These are phyloP conservation scores for Skeletonema grethae DNA, from an alignment of 108 stramenopile genomes.

Conservation along the genomic window DNA sequence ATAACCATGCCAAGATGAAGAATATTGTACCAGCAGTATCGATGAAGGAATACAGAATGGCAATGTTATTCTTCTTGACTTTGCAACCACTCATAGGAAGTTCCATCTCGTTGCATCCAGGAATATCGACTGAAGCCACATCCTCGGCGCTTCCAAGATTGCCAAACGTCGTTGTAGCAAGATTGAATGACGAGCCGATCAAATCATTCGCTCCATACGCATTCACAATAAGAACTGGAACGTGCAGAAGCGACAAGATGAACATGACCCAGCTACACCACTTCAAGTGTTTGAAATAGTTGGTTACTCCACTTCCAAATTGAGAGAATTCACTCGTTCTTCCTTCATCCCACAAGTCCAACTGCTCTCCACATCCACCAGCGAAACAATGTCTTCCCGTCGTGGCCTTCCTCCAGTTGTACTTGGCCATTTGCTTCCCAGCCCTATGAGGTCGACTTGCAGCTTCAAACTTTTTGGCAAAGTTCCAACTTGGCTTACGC, in stretches of 20 bases:
- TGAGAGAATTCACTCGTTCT: slow-evolving; percentile 60
- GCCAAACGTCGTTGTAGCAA: slow-evolving; percentile 56
- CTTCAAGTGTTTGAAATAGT: slow-evolving; percentile 78
- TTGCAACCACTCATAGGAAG: not conserved
- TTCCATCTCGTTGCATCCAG: slow-evolving; percentile 49
- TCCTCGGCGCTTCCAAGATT: slow-evolving; percentile 53
- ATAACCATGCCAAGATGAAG: slow-evolving; percentile 59
- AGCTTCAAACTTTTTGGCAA: slow-evolving; percentile 47
- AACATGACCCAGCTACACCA: slow-evolving; percentile 68
- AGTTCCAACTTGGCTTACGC: slow-evolving; percentile 52
- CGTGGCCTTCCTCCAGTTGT: slow-evolving; percentile 38
- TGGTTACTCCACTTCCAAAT: slow-evolving; percentile 70
- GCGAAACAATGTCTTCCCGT: slow-evolving; percentile 63
- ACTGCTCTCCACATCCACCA: slow-evolving; percentile 66
- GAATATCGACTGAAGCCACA: slow-evolving; percentile 38
- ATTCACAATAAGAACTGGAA: slow-evolving; percentile 56
- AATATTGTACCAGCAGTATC: slow-evolving; percentile 50
- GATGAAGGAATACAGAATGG: slow-evolving; percentile 42
- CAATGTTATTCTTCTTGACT: slow-evolving; percentile 48
- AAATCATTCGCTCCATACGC: slow-evolving; percentile 28
- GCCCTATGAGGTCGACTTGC: slow-evolving; percentile 46
- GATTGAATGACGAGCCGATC: slow-evolving; percentile 10
- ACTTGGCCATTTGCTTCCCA: slow-evolving; percentile 42
- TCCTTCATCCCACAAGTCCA: slow-evolving; percentile 73
- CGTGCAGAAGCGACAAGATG: slow-evolving; percentile 50